Evolutionary conservation across 192 early-diverging fungal genomes (phyloP).

Genomic region (Coemansia pectinata): DNA sequence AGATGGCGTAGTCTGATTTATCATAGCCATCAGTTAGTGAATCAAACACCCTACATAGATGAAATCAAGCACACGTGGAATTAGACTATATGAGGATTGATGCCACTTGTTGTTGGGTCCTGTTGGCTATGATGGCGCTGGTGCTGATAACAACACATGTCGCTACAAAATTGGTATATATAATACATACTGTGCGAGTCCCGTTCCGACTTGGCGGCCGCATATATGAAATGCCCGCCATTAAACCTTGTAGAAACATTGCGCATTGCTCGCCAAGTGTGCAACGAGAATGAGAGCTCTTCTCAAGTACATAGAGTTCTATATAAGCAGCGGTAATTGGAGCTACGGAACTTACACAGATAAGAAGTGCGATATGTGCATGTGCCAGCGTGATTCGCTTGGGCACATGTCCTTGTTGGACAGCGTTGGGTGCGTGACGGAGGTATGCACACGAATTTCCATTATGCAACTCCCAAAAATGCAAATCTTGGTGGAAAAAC

Average conservation of each 20-base stretch:
- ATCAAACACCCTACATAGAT: background rate
- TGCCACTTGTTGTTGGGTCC: background rate
- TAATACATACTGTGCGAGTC: background rate
- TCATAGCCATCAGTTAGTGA: background rate
- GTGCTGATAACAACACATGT: background rate
- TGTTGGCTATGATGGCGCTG: too few relatives aligned
- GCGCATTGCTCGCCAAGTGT: background rate
- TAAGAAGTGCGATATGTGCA: constrained; percentile 2
- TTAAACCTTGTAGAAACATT: background rate
- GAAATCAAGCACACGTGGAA: background rate
- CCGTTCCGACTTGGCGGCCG: background rate
- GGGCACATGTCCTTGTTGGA: background rate
- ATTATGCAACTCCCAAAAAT: background rate
- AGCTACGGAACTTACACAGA: background rate
- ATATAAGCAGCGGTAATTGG: background rate
- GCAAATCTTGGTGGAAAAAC: background rate
- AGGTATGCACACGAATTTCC: background rate
- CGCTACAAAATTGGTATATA: background rate
- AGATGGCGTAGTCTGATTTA: constrained; percentile 22
- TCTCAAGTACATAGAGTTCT: background rate
- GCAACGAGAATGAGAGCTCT: background rate
- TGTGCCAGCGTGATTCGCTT: background rate
- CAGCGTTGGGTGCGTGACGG: background rate
- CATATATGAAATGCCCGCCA: background rate
- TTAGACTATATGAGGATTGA: background rate